Evolutionary conservation across 176 grass and related monocot species (phyloP).

Genomic region (Calamus simplicifolius): DNA sequence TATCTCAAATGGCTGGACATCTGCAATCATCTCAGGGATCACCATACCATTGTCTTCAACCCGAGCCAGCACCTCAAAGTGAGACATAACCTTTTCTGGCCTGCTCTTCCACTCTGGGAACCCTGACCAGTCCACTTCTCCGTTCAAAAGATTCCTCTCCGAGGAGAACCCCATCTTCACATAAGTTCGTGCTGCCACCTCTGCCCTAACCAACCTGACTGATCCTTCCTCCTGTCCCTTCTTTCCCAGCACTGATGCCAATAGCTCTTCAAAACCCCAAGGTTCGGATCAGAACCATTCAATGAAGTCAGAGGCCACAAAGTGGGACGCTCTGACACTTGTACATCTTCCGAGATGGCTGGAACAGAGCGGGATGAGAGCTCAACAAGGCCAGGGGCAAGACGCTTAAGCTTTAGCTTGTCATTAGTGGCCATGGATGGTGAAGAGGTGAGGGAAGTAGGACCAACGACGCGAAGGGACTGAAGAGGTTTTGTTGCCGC

Average conservation of each 20-base stretch:
- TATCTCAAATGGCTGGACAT: slow-evolving; percentile 36
- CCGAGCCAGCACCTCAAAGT: slow-evolving; percentile 83
- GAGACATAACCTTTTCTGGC: slow-evolving; percentile 47
- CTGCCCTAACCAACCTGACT: slow-evolving; percentile 56
- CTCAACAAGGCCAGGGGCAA: slow-evolving; percentile 71
- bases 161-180: slow-evolving; percentile 70
- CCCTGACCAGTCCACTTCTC: slow-evolving; percentile 45
- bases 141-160: slow-evolving; percentile 45
- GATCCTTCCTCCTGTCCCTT: slow-evolving; percentile 49
- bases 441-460: slow-evolving; percentile 53
- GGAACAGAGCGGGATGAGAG: slow-evolving; percentile 49
- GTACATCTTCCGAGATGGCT: slow-evolving; percentile 17
- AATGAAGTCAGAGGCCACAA: slow-evolving; percentile 79
- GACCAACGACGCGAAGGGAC: slow-evolving; percentile 67
- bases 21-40: slow-evolving; percentile 59
- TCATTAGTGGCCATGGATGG: slow-evolving; percentile 56
- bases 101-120: slow-evolving; percentile 57
- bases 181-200: slow-evolving; percentile 66
- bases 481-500: slow-evolving; percentile 82
- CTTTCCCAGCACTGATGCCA: slow-evolving; percentile 56
- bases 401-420: slow-evolving; percentile 68
- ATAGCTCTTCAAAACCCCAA: slow-evolving; percentile 72
- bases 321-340: slow-evolving; percentile 14
- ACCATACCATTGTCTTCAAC: slow-evolving; percentile 54
- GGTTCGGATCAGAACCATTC: slow-evolving; percentile 53